These are phyloP conservation scores for Talaromyces sp. DNA, from an alignment of 2,329 filamentous ascomycete genomes.

Conservation along the genomic window DNA sequence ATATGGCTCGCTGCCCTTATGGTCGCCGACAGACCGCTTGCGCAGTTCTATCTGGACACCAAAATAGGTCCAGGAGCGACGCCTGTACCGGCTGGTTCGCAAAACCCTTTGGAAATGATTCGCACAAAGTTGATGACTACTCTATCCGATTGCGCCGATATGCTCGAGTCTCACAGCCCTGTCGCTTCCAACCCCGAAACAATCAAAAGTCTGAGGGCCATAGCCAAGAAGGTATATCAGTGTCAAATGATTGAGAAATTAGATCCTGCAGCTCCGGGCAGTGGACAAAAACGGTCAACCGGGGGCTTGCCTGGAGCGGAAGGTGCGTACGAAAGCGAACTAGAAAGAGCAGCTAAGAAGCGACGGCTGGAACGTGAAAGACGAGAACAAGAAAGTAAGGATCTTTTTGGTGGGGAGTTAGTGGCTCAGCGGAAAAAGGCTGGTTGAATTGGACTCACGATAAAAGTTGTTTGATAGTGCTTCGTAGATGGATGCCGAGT, in stretches of 20 bases:
- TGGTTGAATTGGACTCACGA: conserved; percentile 6
- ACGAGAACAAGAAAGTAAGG: conserved; percentile 23
- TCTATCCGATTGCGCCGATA: conserved; percentile 36
- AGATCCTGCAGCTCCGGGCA: conserved; percentile 36
- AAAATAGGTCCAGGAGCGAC: conserved; percentile 35
- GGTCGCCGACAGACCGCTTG: conserved; percentile 61
- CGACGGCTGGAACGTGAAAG: conserved; percentile 34
- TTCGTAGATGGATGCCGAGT: background rate
- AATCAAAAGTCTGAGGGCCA: conserved; percentile 43
- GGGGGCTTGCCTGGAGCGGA: conserved; percentile 27
- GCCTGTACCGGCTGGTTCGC: conserved; percentile 20
- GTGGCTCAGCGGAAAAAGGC: conserved; percentile 33
- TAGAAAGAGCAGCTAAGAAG: conserved; percentile 40
- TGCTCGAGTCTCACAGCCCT: conserved; percentile 40
- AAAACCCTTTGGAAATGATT: conserved; percentile 30
- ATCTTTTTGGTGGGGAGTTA: conserved; percentile 39
- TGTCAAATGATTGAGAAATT: conserved; percentile 49
- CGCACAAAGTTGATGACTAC: conserved; percentile 38
- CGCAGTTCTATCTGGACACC: conserved; percentile 43
- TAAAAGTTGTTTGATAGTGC: background rate
- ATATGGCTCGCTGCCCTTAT: conserved; percentile 82
- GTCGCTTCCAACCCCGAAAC: conserved; percentile 37
- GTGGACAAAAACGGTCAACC: conserved; percentile 41
- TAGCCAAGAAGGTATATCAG: conserved; percentile 48
- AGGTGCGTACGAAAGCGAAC: conserved; percentile 34